Percentiles rank a stretch among this genome's conserved stretches.
Evolutionary conservation across 768 basidiomycete species (phyloP).

Genomic region (Trametes coccinea): DNA sequence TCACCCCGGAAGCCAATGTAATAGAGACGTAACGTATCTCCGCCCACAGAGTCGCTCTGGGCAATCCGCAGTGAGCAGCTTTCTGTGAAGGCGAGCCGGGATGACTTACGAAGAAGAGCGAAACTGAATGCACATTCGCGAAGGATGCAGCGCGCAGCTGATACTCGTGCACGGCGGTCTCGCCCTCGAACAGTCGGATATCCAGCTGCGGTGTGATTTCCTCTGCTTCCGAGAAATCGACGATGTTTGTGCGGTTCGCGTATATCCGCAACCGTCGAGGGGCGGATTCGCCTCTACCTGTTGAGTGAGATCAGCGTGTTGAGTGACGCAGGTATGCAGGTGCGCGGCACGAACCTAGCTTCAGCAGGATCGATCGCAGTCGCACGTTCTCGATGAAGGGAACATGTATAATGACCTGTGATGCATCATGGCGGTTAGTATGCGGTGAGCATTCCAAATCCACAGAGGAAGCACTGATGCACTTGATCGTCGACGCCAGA

Average conservation of each 20-base stretch:
- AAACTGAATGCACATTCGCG: slow-evolving; percentile 69
- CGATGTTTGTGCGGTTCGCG: slow-evolving; percentile 70
- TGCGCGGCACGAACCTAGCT: slow-evolving; percentile 57
- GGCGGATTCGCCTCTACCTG: slow-evolving; percentile 76
- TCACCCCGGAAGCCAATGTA: slow-evolving; percentile 87
- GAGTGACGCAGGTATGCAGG: slow-evolving; percentile 5
- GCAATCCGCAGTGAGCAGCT: neutral
- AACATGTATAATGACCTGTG: slow-evolving; percentile 76
- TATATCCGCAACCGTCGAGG: slow-evolving; percentile 77
- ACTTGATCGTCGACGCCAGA: slow-evolving; percentile 89
- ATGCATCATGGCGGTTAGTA: neutral
- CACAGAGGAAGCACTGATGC: slow-evolving; percentile 12
- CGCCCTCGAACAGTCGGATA: slow-evolving; percentile 70
- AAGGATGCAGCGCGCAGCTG: slow-evolving; percentile 77
- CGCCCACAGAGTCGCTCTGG: slow-evolving; percentile 69
- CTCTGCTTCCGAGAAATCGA: slow-evolving; percentile 79
- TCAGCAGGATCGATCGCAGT: slow-evolving; percentile 71
- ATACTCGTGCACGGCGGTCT: slow-evolving; percentile 70
- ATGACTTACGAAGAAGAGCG: slow-evolving; percentile 75
- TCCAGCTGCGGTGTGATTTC: slow-evolving; percentile 67
- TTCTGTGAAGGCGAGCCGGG: neutral
- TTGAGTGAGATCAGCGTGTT: slow-evolving; percentile 9
- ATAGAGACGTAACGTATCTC: slow-evolving; percentile 65
- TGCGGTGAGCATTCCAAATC: neutral
- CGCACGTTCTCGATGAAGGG: slow-evolving; percentile 81